Evolutionary conservation across 352 stramenopile genomes (phyloP), one percentile per base, ranked within the genome.

Genomic region (Plasmopara halstedii): DNA sequence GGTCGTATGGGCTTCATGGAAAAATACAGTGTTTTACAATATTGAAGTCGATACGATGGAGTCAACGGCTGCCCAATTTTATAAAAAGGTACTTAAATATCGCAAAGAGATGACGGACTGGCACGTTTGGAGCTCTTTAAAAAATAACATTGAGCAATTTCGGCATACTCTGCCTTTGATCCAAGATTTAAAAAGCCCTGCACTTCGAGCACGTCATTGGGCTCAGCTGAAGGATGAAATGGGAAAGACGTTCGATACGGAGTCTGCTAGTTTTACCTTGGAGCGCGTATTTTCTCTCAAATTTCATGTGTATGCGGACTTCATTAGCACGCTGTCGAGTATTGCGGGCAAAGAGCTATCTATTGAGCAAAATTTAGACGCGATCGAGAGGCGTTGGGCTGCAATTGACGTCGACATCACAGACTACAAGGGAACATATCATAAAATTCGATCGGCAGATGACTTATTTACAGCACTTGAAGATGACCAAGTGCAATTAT

Each of bases 31-130:
- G 2, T 97, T 97, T 37, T 75, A 86, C 36, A 78, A 91, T n/a
- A 87, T 97, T 27, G 79, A 97, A 50, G 83, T 96, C 1, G 87
- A 96, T 11, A 82, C 78, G 9, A 96, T 97, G 84, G 88, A 97
- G 59, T 79, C 64, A 6, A 88, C 77, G 9, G 82, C 88, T 3
- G 84, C 81, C 2, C 68, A 90, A 40, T 95, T 95, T 40, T 95
- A 84, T 63, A 97, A 97, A 48, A 94, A 94, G 29, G 76, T 97
- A n/a, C 71, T 85, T 29, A 96, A 97, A 47, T 93, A 93, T 19
- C 85, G 88, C 14, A 93, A 95, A 27, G 88, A 97, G 6, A 96
- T 97, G 67, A 97, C 96, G 54, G 82, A 62, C 40, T 97, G 89
- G 89, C 70, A 69, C 1, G 81, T 85, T 18, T 97, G 88, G 87